Conservation (phyloP, 2,329 filamentous ascomycete genomes). For the Exophiala dermatitidis region DNA sequence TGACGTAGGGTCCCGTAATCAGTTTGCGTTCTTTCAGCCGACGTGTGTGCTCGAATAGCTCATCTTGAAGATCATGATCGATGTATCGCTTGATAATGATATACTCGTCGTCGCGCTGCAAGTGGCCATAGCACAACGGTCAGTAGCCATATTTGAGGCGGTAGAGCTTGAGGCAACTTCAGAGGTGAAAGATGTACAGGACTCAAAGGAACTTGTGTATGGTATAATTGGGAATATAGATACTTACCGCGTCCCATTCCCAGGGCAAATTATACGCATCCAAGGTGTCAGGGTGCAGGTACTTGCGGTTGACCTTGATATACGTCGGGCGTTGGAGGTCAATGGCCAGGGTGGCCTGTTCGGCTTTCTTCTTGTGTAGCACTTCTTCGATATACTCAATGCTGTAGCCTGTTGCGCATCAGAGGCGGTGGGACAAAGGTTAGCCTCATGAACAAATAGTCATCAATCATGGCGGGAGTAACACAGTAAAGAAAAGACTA, state of each 20-base stretch:
- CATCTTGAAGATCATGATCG: conserved; percentile 61
- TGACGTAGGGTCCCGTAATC: conserved; percentile 23
- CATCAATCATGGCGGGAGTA: too few relatives aligned
- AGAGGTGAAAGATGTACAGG: conserved; percentile 3
- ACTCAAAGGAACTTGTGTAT: background rate
- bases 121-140: conserved; percentile 20
- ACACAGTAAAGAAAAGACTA: too few relatives aligned
- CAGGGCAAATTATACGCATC: conserved; percentile 41
- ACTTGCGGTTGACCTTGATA: conserved; percentile 43
- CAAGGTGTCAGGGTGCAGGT: conserved; percentile 42
- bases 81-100: conserved; percentile 69
- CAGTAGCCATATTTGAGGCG: background rate
- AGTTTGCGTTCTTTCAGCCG: conserved; percentile 38
- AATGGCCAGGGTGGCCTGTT: conserved; percentile 24
- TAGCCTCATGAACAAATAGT: background rate
- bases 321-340: conserved; percentile 33
- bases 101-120: conserved; percentile 57
- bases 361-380: conserved; percentile 35
- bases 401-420: conserved; percentile 31
- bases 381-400: conserved; percentile 40
- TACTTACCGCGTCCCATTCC: conserved; percentile 38
- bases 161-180: background rate
- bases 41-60: conserved; percentile 65
- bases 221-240: too few relatives aligned
- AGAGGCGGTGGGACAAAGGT: conserved; percentile 1